A percentile compares a stretch with the other conserved stretches of the same genome.
Conservation (phyloP, 169 alveolate species). For the Cyclospora cayetanensis region DNA sequence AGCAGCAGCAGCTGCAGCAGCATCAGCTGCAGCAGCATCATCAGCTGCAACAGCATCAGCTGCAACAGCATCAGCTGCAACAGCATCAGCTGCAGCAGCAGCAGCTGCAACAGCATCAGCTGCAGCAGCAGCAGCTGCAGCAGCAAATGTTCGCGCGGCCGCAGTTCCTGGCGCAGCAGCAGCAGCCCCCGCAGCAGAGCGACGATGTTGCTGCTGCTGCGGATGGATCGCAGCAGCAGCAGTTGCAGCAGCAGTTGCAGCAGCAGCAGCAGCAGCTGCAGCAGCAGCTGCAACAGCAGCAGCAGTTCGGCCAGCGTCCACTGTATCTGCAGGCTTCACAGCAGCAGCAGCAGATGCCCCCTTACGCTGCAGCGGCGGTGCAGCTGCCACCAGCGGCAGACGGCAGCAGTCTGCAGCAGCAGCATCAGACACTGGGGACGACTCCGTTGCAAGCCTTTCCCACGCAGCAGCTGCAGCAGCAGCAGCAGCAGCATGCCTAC, state of each 20-base stretch:
- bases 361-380: slow-evolving; percentile 2
- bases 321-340: slow-evolving; percentile 7
- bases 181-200: slow-evolving; percentile 37
- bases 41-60: background rate
- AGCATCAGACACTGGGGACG: background rate
- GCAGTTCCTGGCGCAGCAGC: background rate
- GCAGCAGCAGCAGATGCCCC: slow-evolving; percentile 46
- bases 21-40: slow-evolving; percentile 1
- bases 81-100: slow-evolving; percentile 9
- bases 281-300: slow-evolving; percentile 18
- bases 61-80: background rate
- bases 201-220: background rate
- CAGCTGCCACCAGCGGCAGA: no score
- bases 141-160: background rate
- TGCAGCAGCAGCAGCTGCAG: slow-evolving; percentile 50
- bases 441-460: background rate
- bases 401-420: slow-evolving; percentile 34
- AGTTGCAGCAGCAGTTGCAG: slow-evolving; percentile 41
- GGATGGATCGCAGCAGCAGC: no score
- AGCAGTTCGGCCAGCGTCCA: slow-evolving; percentile 4
- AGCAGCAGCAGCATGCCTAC: background rate
- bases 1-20: slow-evolving; percentile 47
- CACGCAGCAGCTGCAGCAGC: background rate
- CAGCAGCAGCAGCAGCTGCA: background rate
- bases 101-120: background rate